Base-by-base conservation (phyloP, 805 yeast species). In the Candida dajiaensis region DNA sequence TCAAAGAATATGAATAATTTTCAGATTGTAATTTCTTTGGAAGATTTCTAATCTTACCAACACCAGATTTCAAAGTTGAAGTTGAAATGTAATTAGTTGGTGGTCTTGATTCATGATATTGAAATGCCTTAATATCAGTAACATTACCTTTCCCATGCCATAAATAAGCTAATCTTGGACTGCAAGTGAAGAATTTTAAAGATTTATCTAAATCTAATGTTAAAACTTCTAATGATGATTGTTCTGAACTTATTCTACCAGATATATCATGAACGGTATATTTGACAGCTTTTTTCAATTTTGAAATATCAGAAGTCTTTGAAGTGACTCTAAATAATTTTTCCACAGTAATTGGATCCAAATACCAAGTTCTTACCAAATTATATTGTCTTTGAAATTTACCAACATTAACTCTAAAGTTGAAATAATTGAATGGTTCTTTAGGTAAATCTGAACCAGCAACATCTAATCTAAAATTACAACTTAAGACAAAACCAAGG, bases 371-470 rank as follows among this genome's bases (percentile, higher is more conserved):
- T 48, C 71, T 69, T 3, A 74, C 73, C 8, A 84, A 57, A 50
- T 76, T 74, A 52, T 73, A 71, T 49, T 81, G 85, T 58, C 80
- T 86, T 63, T 94, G 97, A 62, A 90, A 92, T 49, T 79, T 83
- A 2, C 80, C 78, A 22, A 94, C 74, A 7, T 89, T 77, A 3
- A 74, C 63, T 65, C 80, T 74, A 55, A 92, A 85, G 42, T 74
- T 75, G 44, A 81, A 84, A 43, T 80, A 81, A 50, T 86, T 92
- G 58, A 85, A 81, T 0, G 96, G 92, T 59, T 94, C 98, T 58
- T 88, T 85, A 81, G 94, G 49, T 72, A 84, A 56, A 72, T 86
- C 57, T 66, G 75, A 65, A 61, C 78, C 66, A 59, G 77, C 74
- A 11, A 83, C 68, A 42, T 88, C 80, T 35, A 92, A 59, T 52